These are phyloP conservation scores for Cercospora zeae-maydis DNA, from an alignment of 2,329 filamentous ascomycete species.

Conservation along the genomic window DNA sequence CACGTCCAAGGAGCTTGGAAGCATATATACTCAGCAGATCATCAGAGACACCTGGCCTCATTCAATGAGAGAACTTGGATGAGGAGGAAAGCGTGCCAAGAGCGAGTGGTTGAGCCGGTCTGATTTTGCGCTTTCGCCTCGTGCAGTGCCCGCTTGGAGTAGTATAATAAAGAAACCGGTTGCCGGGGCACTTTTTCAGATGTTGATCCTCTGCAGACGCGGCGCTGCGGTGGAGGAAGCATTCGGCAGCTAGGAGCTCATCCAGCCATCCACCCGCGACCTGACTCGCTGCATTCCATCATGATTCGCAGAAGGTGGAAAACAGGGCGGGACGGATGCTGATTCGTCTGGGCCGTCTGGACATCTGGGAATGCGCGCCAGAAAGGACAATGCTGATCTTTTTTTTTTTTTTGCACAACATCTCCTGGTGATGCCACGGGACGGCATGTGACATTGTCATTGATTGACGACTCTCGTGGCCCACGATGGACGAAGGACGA, in stretches of 20 bases:
- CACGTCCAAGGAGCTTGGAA: too few relatives aligned
- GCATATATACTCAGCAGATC: too few relatives aligned
- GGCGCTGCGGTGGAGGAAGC: neutral
- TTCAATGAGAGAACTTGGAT: too few relatives aligned
- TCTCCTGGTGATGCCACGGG: neutral
- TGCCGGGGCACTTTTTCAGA: too few relatives aligned
- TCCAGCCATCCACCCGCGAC: neutral
- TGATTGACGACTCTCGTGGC: neutral
- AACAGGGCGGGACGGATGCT: neutral
- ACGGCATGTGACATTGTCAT: neutral
- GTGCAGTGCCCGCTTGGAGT: too few relatives aligned
- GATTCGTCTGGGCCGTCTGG: neutral
- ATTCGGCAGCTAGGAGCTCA: neutral
- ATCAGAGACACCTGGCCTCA: too few relatives aligned
- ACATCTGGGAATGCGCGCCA: neutral
- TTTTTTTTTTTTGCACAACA: too few relatives aligned
- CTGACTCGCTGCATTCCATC: constrained; percentile 1
- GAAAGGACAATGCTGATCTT: neutral
- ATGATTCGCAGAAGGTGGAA: neutral
- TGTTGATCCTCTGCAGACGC: neutral
- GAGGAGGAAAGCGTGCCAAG: too few relatives aligned
- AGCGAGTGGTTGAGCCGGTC: too few relatives aligned
- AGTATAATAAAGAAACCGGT: too few relatives aligned
- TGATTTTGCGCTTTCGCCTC: too few relatives aligned
- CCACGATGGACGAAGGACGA: neutral